Evolutionary conservation across 805 yeast species (phyloP).

Genomic region (Starmerella powellii): DNA sequence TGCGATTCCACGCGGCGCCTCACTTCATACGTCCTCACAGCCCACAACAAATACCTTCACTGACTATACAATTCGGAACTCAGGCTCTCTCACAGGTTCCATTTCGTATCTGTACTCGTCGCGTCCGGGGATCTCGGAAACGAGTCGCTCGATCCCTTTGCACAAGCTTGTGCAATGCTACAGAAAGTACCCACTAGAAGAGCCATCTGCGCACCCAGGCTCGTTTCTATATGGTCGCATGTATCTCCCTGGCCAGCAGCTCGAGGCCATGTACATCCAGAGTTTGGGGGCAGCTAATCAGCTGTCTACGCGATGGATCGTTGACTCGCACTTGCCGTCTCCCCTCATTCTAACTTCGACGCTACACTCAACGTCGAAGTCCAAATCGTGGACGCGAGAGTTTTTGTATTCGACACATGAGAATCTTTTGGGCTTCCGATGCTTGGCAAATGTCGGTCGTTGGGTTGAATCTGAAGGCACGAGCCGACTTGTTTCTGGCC

Average conservation of each 20-base stretch:
- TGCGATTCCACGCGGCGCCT: slow-evolving; percentile 53
- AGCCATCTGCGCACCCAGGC: slow-evolving; percentile 2
- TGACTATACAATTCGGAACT: slow-evolving; percentile 55
- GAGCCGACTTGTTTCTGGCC: slow-evolving; percentile 62
- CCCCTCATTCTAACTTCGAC: slow-evolving; percentile 35
- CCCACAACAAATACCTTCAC: slow-evolving; percentile 60
- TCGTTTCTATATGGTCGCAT: slow-evolving; percentile 58
- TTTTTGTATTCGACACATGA: slow-evolving; percentile 74
- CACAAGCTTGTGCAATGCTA: slow-evolving; percentile 21
- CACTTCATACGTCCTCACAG: slow-evolving; percentile 55
- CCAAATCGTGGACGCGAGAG: slow-evolving; percentile 53
- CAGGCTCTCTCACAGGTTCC: slow-evolving; percentile 62
- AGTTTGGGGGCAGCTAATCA: slow-evolving; percentile 44
- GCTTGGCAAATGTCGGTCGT: slow-evolving; percentile 52
- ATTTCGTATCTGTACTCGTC: slow-evolving; percentile 70
- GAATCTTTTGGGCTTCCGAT: slow-evolving; percentile 66
- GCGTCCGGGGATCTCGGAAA: slow-evolving; percentile 39
- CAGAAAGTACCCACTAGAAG: slow-evolving; percentile 12
- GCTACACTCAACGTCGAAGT: slow-evolving; percentile 21
- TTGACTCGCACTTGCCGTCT: slow-evolving; percentile 45
- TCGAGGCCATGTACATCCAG: slow-evolving; percentile 61
- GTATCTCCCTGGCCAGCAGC: slow-evolving; percentile 72
- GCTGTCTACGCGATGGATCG: slow-evolving; percentile 59
- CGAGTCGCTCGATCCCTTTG: slow-evolving; percentile 20
- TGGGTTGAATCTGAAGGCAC: slow-evolving; percentile 22